A percentile compares a stretch with the other conserved stretches of the same genome.
These are phyloP conservation scores for Saccharomyces hybrid DNA, from an alignment of 1,139 yeast species.

Conservation along the genomic window DNA sequence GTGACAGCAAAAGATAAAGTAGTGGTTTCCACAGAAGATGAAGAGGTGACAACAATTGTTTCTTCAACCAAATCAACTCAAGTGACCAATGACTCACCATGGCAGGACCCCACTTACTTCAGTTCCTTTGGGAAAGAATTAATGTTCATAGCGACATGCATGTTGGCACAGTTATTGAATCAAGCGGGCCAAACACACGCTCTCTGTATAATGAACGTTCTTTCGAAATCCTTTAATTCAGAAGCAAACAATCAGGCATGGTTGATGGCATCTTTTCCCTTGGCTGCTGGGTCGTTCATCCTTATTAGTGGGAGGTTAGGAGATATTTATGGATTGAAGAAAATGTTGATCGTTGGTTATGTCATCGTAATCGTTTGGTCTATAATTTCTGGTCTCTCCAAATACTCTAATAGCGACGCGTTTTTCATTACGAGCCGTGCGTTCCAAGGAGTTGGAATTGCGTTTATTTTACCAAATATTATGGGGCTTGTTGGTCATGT, in stretches of 20 bases:
- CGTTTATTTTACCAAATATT: constrained; percentile 46
- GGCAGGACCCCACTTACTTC: constrained; percentile 16
- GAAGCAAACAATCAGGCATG: constrained; percentile 36
- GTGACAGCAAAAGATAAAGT: background rate
- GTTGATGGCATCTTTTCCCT: constrained; percentile 53
- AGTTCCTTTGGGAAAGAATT: constrained; percentile 25
- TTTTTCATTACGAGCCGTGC: constrained; percentile 48
- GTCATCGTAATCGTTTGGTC: constrained; percentile 40
- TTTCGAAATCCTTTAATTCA: constrained; percentile 26
- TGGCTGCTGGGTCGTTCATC: constrained; percentile 50
- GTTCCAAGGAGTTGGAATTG: constrained; percentile 51
- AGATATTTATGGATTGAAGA: constrained; percentile 46
- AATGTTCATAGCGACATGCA: constrained; percentile 32
- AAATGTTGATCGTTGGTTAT: constrained; percentile 40
- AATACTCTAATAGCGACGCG: constrained; percentile 37
- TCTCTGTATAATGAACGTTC: constrained; percentile 31
- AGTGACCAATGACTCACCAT: constrained; percentile 1
- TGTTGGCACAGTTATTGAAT: constrained; percentile 35
- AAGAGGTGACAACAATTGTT: background rate
- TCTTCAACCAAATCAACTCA: background rate
- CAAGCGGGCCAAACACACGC: constrained; percentile 32
- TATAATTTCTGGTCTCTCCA: constrained; percentile 41
- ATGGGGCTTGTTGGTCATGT: constrained; percentile 45
- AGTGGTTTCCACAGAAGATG: background rate
- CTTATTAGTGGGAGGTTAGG: constrained; percentile 47